Evolutionary conservation across 2,329 filamentous ascomycete genomes (phyloP), one percentile per base, ranked within the genome.

Genomic region (Diaporthe aspalathi): DNA sequence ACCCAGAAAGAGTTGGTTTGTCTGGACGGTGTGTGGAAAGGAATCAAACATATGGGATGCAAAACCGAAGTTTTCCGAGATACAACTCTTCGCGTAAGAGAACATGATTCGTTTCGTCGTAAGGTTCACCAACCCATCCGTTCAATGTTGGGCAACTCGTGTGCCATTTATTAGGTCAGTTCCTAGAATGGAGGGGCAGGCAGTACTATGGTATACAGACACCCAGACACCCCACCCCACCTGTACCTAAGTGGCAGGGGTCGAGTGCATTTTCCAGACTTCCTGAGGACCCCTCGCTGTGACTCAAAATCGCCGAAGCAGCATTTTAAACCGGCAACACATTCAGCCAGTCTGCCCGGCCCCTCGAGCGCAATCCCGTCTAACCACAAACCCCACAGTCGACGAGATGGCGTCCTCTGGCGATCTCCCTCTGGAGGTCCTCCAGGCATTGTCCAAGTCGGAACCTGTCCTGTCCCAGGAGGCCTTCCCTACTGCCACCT

Each of bases 401-500:
- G 45, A 70, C 52, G 81, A 70, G 70, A 88, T 88, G 86, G 83
- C 84, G 74, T 77, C 81, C 38, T 77, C 80, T 40, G 84, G 84
- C 80, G 91, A 94, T 79, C 84, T 94, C 78, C 86, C 89, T 72
- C 84, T 86, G 70, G 84, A 89, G 77, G 86, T 95, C 75, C 87
- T 95, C 76, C 87, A 90, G 73, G 87, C 88, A 69, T 85, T 95
- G 76, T 87, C 87, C 80, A 84, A 88, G 77, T 83, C 89, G 73
- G 88, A 91, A 75, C 87, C 91, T 56, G 84, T 95, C 75, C 83
- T 91, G 76, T 93, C 93, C 67, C 85, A 85, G 78, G 89, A 93
- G 77, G 87, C 87, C 78, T 95, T 95, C 84, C 90, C 93, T 75
- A 81, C 87, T 76, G 83, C 86, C 77, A 85, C 89, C 78, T 92